Evolutionary conservation across 352 stramenopile species (phyloP).

Genomic region (Blastocystis hominis): DNA sequence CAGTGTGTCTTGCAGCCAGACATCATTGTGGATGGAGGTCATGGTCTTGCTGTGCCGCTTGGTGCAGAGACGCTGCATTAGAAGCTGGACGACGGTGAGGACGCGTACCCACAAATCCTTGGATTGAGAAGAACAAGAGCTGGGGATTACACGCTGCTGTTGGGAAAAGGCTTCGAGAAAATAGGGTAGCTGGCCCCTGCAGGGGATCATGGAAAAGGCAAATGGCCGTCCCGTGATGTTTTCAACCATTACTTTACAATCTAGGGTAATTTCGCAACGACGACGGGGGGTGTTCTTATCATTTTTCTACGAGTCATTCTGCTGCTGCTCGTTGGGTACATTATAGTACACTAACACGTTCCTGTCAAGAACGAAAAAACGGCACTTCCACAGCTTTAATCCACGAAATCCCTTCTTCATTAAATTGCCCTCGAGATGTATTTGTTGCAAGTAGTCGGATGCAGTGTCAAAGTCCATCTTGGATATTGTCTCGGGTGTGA

Average conservation of each 20-base stretch:
- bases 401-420: constrained; percentile 38
- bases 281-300: not conserved
- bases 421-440: not conserved
- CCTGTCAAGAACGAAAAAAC: not conserved
- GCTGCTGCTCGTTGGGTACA: not conserved
- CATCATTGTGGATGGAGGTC: not conserved
- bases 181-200: not conserved
- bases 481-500: not conserved
- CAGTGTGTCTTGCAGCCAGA: constrained; percentile 6
- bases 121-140: not conserved
- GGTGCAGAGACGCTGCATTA: not conserved
- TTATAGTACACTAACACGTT: constrained; percentile 8
- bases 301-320: not conserved
- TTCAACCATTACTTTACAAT: not conserved
- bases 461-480: not conserved
- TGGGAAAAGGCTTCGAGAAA: constrained; percentile 7
- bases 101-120: constrained; percentile 5
- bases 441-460: not conserved
- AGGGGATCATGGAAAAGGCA: constrained; percentile 1
- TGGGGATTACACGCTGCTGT: not conserved
- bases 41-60: not conserved
- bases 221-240: not conserved
- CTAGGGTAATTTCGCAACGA: constrained; percentile 33
- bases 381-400: not conserved
- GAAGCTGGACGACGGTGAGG: not conserved